These are phyloP conservation scores for Rostrohypoxylon terebratum DNA, from an alignment of 495 filamentous ascomycete species.

Conservation along the genomic window DNA sequence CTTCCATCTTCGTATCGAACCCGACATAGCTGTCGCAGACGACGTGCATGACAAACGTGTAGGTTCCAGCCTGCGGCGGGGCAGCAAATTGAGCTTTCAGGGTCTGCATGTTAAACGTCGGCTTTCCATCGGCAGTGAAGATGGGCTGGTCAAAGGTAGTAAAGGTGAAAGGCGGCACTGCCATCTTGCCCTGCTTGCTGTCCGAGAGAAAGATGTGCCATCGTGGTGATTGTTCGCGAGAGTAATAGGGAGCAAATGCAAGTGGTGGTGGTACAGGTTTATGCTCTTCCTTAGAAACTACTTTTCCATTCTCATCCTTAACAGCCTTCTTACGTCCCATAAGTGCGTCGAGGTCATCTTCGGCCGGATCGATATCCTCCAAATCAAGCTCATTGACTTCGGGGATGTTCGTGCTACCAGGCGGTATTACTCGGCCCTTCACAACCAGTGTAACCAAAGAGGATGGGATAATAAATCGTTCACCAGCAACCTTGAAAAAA, in stretches of 20 bases:
- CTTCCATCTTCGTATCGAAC: conserved; percentile 88
- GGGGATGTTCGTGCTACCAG: conserved; percentile 79
- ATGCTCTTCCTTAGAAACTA: conserved; percentile 55
- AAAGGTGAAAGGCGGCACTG: conserved; percentile 94
- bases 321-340: conserved; percentile 79
- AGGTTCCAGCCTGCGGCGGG: conserved; percentile 90
- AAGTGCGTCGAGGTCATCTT: conserved; percentile 90
- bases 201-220: conserved; percentile 97
- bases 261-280: conserved; percentile 82
- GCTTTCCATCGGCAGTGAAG: conserved; percentile 75
- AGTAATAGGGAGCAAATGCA: conserved; percentile 87
- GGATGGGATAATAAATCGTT: conserved; percentile 90
- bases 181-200: conserved; percentile 91
- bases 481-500: conserved; percentile 98
- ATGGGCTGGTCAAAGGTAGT: conserved; percentile 88
- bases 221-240: conserved; percentile 85
- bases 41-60: conserved; percentile 90
- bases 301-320: conserved; percentile 68
- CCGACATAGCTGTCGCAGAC: conserved; percentile 95
- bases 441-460: conserved; percentile 93
- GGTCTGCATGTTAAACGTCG: conserved; percentile 92
- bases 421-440: conserved; percentile 93
- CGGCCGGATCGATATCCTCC: conserved; percentile 90
- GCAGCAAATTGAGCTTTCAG: conserved; percentile 98
- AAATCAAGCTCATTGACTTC: conserved; percentile 80